These are phyloP conservation scores for Penicillium occitanis DNA, from an alignment of 2,329 filamentous ascomycete species.

Conservation along the genomic window DNA sequence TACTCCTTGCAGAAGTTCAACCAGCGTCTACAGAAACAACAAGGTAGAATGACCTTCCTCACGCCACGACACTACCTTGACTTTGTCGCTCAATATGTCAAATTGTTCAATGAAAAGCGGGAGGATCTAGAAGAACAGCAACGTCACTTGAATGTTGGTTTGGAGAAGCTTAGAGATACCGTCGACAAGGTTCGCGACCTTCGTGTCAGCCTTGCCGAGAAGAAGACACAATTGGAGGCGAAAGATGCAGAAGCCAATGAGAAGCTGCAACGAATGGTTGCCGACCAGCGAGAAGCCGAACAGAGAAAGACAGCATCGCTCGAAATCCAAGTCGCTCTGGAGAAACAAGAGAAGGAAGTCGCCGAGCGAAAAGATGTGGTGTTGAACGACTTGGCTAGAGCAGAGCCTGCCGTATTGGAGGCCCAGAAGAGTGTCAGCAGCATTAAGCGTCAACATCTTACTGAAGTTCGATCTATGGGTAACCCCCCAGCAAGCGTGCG, in stretches of 20 bases:
- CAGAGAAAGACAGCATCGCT: slow-evolving; percentile 83
- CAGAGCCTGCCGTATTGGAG: slow-evolving; percentile 88
- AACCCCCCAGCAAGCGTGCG: slow-evolving; percentile 89
- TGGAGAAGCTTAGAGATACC: slow-evolving; percentile 95
- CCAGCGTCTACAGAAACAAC: slow-evolving; percentile 80
- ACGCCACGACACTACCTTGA: slow-evolving; percentile 97
- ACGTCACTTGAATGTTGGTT: slow-evolving; percentile 93
- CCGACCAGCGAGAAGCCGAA: slow-evolving; percentile 91
- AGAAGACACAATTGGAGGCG: slow-evolving; percentile 87
- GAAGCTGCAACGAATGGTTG: slow-evolving; percentile 95
- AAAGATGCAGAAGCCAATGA: slow-evolving; percentile 96
- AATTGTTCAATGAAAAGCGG: slow-evolving; percentile 95
- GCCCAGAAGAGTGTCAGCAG: slow-evolving; percentile 96
- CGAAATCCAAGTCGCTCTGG: slow-evolving; percentile 82
- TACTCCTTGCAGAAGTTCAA: slow-evolving; percentile 93
- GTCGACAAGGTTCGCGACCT: slow-evolving; percentile 96
- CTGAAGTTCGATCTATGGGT: slow-evolving; percentile 95
- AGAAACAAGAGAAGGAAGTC: slow-evolving; percentile 87
- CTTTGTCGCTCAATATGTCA: slow-evolving; percentile 97
- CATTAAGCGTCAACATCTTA: slow-evolving; percentile 96
- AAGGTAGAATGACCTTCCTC: slow-evolving; percentile 87
- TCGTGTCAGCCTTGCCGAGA: slow-evolving; percentile 84
- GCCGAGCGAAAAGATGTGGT: slow-evolving; percentile 80
- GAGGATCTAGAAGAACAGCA: slow-evolving; percentile 99
- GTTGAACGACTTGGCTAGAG: slow-evolving; percentile 79